These are phyloP conservation scores for Akanthomyces muscarius DNA, from an alignment of 2,329 filamentous ascomycete genomes.

Conservation along the genomic window DNA sequence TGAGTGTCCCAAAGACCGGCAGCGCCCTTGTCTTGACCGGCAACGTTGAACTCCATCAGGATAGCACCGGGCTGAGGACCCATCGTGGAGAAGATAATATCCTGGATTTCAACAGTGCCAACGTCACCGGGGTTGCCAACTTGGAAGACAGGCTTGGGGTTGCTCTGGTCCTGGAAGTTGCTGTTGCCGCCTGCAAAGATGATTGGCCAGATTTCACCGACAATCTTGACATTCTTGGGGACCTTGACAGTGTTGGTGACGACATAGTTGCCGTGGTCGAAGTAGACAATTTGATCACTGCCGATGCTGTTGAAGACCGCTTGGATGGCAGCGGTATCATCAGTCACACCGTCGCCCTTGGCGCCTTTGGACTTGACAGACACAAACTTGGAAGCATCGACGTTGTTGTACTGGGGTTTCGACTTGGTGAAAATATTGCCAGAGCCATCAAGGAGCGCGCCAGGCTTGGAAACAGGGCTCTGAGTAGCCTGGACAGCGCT, in stretches of 20 bases:
- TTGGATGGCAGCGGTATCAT: conserved; percentile 85
- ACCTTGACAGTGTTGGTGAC: conserved; percentile 67
- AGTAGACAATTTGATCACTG: conserved; percentile 64
- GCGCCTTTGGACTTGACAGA: conserved; percentile 80
- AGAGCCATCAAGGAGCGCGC: conserved; percentile 55
- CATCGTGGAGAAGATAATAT: conserved; percentile 79
- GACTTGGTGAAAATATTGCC: conserved; percentile 76
- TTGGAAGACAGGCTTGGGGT: conserved; percentile 81
- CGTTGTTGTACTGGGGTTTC: conserved; percentile 80
- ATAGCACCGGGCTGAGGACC: conserved; percentile 84
- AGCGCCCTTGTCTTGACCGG: conserved; percentile 60
- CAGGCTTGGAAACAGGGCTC: conserved; percentile 57
- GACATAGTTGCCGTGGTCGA: conserved; percentile 71
- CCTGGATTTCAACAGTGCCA: conserved; percentile 81
- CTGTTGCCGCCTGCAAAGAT: conserved; percentile 74
- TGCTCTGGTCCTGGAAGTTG: conserved; percentile 68
- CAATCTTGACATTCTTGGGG: conserved; percentile 78
- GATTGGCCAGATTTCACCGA: conserved; percentile 86
- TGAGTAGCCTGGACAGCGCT: conserved; percentile 58
- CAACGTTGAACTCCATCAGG: conserved; percentile 87
- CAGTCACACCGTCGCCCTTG: conserved; percentile 79
- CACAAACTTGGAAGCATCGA: conserved; percentile 67
- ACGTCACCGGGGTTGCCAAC: conserved; percentile 73
- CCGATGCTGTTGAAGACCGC: conserved; percentile 65
- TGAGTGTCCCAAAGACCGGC: conserved; percentile 94